These are phyloP conservation scores for Oryza rufipogon DNA, from an alignment of 176 grass and related monocot species.

Conservation along the genomic window DNA sequence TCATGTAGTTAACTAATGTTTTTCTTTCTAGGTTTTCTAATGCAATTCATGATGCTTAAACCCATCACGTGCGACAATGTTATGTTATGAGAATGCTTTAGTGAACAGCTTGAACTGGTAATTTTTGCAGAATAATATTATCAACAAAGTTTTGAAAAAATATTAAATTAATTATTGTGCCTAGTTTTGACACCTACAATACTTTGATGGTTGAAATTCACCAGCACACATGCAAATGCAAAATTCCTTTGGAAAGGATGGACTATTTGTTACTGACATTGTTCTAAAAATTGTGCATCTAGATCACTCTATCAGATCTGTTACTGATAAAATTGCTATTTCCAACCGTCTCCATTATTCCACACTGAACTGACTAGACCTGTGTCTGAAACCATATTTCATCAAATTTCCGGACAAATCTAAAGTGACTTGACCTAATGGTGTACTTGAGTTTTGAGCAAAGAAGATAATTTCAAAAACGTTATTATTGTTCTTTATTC, in stretches of 20 bases:
- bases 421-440: neutral
- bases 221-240: neutral
- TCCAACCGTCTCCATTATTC: neutral
- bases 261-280: neutral
- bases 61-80: neutral
- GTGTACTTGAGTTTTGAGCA: neutral
- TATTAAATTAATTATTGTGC: neutral
- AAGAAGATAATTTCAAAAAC: slow-evolving; percentile 4
- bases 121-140: neutral
- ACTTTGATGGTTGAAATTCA: neutral
- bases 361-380: neutral
- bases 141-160: neutral
- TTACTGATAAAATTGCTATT: no score
- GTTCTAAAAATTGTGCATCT: no score
- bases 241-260: neutral
- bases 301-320: no score
- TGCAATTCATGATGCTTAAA: neutral
- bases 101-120: neutral
- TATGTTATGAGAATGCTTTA: neutral
- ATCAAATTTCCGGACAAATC: neutral
- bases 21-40: neutral
- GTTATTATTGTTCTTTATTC: neutral
- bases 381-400: neutral
- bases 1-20: neutral
- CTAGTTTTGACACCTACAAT: neutral